Evolutionary conservation across 345 rosid species (phyloP).

Genomic region (Populus alba): DNA sequence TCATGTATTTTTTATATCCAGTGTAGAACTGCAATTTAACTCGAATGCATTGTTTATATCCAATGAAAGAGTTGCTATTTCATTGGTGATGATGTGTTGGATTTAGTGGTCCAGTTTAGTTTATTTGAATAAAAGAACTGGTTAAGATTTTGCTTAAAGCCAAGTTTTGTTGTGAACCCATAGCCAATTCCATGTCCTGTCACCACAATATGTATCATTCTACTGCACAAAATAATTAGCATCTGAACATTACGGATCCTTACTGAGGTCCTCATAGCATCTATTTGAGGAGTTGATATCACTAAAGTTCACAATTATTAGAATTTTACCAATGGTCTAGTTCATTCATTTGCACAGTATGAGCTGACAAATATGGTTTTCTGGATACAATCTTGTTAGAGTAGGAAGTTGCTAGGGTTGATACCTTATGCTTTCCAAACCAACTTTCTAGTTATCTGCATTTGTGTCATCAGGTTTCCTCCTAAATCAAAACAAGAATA

Average conservation of each 20-base stretch:
- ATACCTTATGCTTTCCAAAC: background rate
- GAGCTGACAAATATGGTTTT: background rate
- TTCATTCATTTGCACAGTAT: background rate
- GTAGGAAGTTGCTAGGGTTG: background rate
- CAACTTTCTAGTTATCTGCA: no score
- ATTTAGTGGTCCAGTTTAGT: no score
- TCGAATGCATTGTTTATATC: no score
- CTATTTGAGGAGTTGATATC: background rate
- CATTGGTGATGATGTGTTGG: no score
- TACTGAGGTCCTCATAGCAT: background rate
- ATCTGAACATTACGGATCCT: background rate
- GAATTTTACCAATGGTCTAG: background rate
- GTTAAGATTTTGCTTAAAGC: no score
- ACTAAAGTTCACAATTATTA: background rate
- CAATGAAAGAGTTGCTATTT: no score
- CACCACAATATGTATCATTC: background rate
- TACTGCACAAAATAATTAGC: background rate
- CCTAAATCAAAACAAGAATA: constrained; percentile 1
- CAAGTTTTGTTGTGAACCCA: no score
- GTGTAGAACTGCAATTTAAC: no score
- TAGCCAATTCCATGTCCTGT: no score
- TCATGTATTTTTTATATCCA: no score
- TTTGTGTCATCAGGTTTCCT: background rate
- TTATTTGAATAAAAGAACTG: no score
- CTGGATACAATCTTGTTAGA: background rate